Evolutionary conservation across 192 early-diverging fungal genomes (phyloP).

Genomic region (Umbelopsis vinacea): DNA sequence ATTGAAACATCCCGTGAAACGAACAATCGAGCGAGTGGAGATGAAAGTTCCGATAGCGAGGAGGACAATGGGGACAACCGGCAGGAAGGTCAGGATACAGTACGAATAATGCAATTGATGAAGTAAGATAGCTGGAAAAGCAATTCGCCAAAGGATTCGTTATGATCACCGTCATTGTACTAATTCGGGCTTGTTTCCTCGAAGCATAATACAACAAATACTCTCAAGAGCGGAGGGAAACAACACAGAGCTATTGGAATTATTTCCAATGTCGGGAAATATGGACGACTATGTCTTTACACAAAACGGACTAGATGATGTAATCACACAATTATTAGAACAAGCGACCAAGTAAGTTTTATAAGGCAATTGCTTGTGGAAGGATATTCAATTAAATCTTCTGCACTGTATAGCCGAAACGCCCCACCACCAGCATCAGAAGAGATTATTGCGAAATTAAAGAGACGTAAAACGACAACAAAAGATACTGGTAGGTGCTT

Average conservation of each 20-base stretch:
- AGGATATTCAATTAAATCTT: background rate
- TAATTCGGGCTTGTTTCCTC: background rate
- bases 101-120: constrained; percentile 17
- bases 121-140: background rate
- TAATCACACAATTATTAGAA: constrained; percentile 86
- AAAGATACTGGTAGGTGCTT: constrained; percentile 51
- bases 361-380: background rate
- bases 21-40: background rate
- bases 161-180: background rate
- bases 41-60: constrained; percentile 2
- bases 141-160: background rate
- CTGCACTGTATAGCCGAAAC: constrained; percentile 49
- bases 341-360: constrained; percentile 58
- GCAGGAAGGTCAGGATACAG: background rate
- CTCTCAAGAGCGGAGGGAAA: constrained; percentile 39
- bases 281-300: constrained; percentile 88
- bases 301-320: constrained; percentile 80
- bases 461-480: constrained; percentile 50
- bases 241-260: constrained; percentile 36
- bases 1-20: background rate
- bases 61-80: background rate
- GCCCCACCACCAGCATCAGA: constrained; percentile 85
- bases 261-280: constrained; percentile 52
- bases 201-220: constrained; percentile 28
- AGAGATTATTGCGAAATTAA: constrained; percentile 71